Percentiles rank a stretch among this genome's conserved stretches.
These are phyloP conservation scores for Myxozyma udenii DNA, from an alignment of 805 yeast genomes.

Conservation along the genomic window DNA sequence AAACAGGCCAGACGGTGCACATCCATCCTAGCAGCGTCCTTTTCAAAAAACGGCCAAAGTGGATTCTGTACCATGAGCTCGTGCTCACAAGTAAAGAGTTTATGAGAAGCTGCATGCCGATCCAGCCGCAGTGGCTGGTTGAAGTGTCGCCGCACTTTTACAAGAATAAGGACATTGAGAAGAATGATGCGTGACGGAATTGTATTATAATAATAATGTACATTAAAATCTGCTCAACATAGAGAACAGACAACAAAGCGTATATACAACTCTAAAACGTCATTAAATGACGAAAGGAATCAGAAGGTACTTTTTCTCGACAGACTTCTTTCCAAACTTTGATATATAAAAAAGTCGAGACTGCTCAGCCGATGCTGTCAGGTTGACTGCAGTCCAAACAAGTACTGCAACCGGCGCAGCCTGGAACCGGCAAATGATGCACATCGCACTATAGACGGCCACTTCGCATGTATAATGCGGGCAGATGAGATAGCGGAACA, in stretches of 20 bases:
- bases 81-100: slow-evolving; percentile 83
- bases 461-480: slow-evolving; percentile 67
- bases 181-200: not conserved
- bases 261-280: not conserved
- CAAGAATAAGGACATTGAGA: slow-evolving; percentile 36
- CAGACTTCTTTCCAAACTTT: slow-evolving; percentile 25
- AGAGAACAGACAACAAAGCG: not conserved
- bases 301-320: slow-evolving; percentile 12
- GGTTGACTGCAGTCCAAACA: slow-evolving; percentile 43
- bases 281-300: slow-evolving; percentile 15
- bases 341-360: slow-evolving; percentile 45
- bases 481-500: slow-evolving; percentile 47
- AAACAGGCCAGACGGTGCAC: slow-evolving; percentile 63
- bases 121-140: slow-evolving; percentile 79
- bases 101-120: slow-evolving; percentile 82
- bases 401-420: slow-evolving; percentile 29
- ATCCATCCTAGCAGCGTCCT: slow-evolving; percentile 86
- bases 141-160: slow-evolving; percentile 46
- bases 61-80: slow-evolving; percentile 76
- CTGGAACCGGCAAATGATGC: slow-evolving; percentile 18
- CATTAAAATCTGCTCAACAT: not conserved
- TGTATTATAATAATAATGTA: no score
- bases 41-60: slow-evolving; percentile 62
- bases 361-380: slow-evolving; percentile 51
- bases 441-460: slow-evolving; percentile 44